Base-by-base conservation (phyloP, 2,329 filamentous ascomycete genomes). In the Cytospora piceae region DNA sequence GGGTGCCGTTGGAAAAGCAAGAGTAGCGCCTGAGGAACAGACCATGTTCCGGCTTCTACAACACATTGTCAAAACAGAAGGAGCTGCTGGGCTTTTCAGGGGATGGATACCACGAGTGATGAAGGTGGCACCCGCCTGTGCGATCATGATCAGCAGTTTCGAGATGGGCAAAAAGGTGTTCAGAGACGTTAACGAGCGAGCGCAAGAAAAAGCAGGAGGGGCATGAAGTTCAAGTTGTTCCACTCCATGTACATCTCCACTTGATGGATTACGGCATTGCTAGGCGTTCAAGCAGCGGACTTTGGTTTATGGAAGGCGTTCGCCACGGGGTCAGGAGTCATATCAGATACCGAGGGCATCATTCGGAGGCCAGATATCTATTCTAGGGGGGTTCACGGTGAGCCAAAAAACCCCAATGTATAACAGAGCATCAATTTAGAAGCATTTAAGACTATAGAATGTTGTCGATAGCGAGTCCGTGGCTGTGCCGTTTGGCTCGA, bases 141-240 rank as follows among this genome's bases (percentile, higher is more conserved):
- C 95, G 32, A 98, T 99, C 75, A 99, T 99, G 95, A 98, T 99
- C 75, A 96, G 92, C 75, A 97, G 90, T 75, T 99, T 98, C 77
- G 95, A 99, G 77, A 86, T 98, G 46, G 94, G 95, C 59, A 99
- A 99, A 83, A 90, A 91, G 76, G 89, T 91, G 75, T 96, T 96
- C 39, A 84, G 87, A 62, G 84, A 86, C 14, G 87, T 92, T 58
- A 97, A 98, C 67, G 82, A 86, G 73, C 79, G 75, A 42, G 74
- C 77, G 34, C 68, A 72, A 51, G 71, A 66, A 64, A 37, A 74
- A 73, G 58, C 67, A 74, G 42, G 57, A 70, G 24, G 68, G 63
- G 60, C 55, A 49, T 12, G 56, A 59, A 37, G 34, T 60, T 61
- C 60, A 46, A 66, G 32, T 27, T 24, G 42, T 32, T 31, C 24